phyloP scores from a whole-genome alignment of 306 rosid genomes.

The Chamaecrista fasciculata region DNA sequence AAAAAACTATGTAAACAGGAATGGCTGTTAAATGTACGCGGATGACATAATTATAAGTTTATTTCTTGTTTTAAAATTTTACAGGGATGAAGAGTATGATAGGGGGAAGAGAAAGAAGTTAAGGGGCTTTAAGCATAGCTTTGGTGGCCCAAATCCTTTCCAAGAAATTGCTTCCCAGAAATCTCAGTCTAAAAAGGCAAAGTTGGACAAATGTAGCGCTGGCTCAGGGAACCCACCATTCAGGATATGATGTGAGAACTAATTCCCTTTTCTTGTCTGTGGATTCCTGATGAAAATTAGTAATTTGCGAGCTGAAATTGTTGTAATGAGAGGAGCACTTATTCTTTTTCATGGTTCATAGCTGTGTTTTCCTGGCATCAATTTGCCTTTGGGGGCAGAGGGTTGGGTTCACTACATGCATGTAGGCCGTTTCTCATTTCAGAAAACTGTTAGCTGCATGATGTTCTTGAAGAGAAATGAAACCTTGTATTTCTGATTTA shows the following conservation, averaged over 20 bases:
- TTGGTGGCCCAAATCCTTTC: conserved; percentile 71
- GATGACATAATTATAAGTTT: conserved; percentile 1
- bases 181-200: conserved; percentile 43
- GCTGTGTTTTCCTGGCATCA: conserved; percentile 22
- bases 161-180: conserved; percentile 64
- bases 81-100: conserved; percentile 95
- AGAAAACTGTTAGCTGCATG: conserved; percentile 6
- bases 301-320: conserved; percentile 31
- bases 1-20: too few relatives aligned
- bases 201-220: conserved; percentile 48
- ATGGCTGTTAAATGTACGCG: background rate
- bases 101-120: conserved; percentile 84
- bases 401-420: conserved; percentile 20
- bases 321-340: conserved; percentile 31
- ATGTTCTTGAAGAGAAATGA: conserved; percentile 9
- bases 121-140: conserved; percentile 41
- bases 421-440: conserved; percentile 26
- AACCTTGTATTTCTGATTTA: conserved; percentile 28
- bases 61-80: conserved; percentile 2
- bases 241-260: conserved; percentile 56
- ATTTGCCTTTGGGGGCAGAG: conserved; percentile 15
- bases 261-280: background rate
- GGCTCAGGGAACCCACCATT: conserved; percentile 67
- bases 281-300: conserved; percentile 28
- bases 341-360: conserved; percentile 24